phyloP scores from a whole-genome alignment of 2,329 filamentous ascomycete species.

The Scedosporium boydii region DNA sequence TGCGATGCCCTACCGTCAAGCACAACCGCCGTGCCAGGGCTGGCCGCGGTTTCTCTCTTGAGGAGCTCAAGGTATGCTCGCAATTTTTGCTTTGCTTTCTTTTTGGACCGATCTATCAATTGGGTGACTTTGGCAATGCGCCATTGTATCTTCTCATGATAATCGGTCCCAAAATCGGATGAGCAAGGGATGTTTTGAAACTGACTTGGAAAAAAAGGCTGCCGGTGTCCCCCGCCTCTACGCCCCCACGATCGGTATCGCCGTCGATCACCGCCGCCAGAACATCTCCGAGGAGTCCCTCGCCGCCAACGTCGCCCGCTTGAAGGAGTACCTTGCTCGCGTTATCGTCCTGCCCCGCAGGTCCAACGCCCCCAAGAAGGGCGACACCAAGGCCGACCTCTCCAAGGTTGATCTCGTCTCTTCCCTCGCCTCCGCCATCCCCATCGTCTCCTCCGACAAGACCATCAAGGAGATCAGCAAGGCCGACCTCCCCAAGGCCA shows the following conservation, averaged over 20 bases:
- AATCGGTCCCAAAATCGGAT: too few species aligned
- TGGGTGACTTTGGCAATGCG: background rate
- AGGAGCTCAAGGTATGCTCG: conserved; percentile 85
- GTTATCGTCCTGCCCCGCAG: conserved; percentile 97
- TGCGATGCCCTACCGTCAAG: conserved; percentile 96
- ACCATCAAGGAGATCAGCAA: conserved; percentile 70
- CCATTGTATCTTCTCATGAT: too few species aligned
- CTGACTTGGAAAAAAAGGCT: conserved; percentile 46
- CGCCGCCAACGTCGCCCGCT: conserved; percentile 88
- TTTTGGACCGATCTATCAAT: background rate
- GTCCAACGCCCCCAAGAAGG: conserved; percentile 86
- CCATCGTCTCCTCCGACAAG: conserved; percentile 59
- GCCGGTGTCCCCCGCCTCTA: conserved; percentile 91
- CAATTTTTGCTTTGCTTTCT: background rate
- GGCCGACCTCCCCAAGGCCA: conserved; percentile 64
- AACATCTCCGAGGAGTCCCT: conserved; percentile 96
- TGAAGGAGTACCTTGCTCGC: conserved; percentile 94
- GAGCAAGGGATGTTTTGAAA: background rate
- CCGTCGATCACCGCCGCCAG: conserved; percentile 91
- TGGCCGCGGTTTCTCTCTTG: conserved; percentile 94
- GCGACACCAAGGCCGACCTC: conserved; percentile 78
- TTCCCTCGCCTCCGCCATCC: conserved; percentile 51
- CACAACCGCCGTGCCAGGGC: conserved; percentile 97
- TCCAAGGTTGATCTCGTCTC: conserved; percentile 49
- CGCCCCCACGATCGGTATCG: conserved; percentile 91